Conservation (phyloP, 139 green algal species). For the Pleodorina starrii region DNA sequence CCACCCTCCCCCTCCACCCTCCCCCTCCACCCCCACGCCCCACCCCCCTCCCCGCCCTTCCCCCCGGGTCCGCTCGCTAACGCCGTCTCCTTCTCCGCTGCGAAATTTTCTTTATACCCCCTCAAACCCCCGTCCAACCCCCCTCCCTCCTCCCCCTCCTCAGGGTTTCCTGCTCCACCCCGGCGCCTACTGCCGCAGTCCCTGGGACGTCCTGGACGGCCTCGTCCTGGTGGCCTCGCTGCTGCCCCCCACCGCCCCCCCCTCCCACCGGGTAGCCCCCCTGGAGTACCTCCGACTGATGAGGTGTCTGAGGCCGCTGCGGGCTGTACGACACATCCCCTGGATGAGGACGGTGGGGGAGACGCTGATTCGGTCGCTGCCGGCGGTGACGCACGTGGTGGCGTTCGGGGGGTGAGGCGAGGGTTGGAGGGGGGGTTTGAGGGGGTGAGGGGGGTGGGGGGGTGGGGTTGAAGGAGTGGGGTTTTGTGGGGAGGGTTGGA, state of each 20-base stretch:
- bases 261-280: constrained; percentile 35
- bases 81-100: too few relatives aligned
- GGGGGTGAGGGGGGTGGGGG: background rate
- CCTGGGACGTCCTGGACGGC: constrained; percentile 76
- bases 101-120: too few relatives aligned
- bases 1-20: too few relatives aligned
- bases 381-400: constrained; percentile 57
- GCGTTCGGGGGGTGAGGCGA: constrained; percentile 47
- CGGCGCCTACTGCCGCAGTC: constrained; percentile 66
- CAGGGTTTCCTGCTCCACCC: constrained; percentile 35
- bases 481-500: too few relatives aligned
- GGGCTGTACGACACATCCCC: constrained; percentile 52
- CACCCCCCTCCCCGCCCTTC: too few relatives aligned
- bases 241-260: constrained; percentile 34
- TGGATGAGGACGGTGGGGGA: constrained; percentile 63
- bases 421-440: background rate
- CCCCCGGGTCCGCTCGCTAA: too few relatives aligned
- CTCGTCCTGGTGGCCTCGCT: constrained; percentile 54
- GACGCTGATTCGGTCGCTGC: constrained; percentile 58
- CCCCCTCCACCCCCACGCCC: too few relatives aligned
- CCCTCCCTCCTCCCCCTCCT: background rate
- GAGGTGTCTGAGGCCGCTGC: constrained; percentile 68
- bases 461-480: background rate
- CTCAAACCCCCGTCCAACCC: background rate
- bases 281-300: constrained; percentile 69